Evolutionary conservation across 2,329 filamentous ascomycete species (phyloP).

Genomic region (Aspergillus ibericus): DNA sequence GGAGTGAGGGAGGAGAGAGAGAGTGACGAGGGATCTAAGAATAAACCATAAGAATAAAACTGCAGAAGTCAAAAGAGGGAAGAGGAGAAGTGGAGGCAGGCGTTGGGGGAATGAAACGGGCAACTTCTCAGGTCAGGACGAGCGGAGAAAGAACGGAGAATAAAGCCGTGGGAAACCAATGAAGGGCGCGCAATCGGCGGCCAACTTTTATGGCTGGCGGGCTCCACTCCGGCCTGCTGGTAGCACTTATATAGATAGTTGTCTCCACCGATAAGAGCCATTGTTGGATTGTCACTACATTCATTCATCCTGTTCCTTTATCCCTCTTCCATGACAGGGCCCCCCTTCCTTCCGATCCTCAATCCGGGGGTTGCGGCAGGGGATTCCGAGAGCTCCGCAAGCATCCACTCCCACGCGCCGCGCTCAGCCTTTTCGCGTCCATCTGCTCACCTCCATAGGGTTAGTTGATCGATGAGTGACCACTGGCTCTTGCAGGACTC

Average conservation of each 20-base stretch:
- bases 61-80: constrained; percentile 10
- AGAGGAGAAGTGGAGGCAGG: constrained; percentile 11
- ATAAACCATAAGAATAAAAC: constrained; percentile 6
- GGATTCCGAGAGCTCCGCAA: background rate
- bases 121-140: background rate
- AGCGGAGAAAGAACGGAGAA: background rate
- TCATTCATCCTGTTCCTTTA: background rate
- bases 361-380: background rate
- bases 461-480: no score
- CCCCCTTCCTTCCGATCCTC: background rate
- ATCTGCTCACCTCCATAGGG: background rate
- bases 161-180: background rate
- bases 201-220: background rate
- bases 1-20: constrained; percentile 11
- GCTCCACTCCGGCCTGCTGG: background rate
- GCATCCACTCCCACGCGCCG: background rate
- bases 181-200: background rate
- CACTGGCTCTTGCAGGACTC: no score
- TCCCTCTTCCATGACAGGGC: background rate
- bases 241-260: no score
- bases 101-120: background rate
- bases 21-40: background rate
- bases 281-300: no score
- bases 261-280: background rate
- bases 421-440: background rate